phyloP scores from a whole-genome alignment of 2,329 filamentous ascomycete genomes.

The Pseudogymnoascus sp. region DNA sequence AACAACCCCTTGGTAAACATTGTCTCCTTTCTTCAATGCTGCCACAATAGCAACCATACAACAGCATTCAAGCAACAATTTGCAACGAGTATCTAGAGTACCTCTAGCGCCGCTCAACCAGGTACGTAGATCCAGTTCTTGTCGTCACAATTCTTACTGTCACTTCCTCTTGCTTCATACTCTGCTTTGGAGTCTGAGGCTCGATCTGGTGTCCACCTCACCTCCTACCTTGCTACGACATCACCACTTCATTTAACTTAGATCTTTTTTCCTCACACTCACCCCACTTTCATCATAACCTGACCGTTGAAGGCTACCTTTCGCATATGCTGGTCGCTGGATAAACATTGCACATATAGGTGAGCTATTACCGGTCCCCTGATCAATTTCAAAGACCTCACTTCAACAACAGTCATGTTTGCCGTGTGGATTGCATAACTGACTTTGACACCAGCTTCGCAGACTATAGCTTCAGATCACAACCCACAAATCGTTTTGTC shows the following conservation, averaged over 20 bases:
- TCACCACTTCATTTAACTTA: neutral
- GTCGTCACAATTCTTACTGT: neutral
- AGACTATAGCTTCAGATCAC: neutral
- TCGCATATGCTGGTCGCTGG: neutral
- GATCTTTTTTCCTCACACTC: neutral
- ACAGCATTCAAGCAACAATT: neutral
- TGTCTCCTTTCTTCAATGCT: neutral
- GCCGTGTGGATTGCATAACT: neutral
- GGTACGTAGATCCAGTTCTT: neutral
- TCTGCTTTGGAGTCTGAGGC: neutral
- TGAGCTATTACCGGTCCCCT: neutral
- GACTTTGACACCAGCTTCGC: neutral
- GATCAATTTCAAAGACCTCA: neutral
- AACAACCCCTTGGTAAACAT: neutral
- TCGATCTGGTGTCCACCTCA: neutral
- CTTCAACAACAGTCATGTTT: neutral
- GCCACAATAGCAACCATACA: neutral
- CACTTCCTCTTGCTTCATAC: neutral
- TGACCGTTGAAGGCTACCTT: neutral
- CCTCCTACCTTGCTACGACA: neutral
- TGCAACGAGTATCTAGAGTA: conserved; percentile 11
- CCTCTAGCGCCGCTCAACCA: conserved; percentile 12
- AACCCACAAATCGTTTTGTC: neutral
- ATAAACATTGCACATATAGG: neutral
- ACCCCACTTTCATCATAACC: neutral